phyloP scores from a whole-genome alignment of 2,329 filamentous ascomycete genomes.

The Pyrenochaeta sp. region DNA sequence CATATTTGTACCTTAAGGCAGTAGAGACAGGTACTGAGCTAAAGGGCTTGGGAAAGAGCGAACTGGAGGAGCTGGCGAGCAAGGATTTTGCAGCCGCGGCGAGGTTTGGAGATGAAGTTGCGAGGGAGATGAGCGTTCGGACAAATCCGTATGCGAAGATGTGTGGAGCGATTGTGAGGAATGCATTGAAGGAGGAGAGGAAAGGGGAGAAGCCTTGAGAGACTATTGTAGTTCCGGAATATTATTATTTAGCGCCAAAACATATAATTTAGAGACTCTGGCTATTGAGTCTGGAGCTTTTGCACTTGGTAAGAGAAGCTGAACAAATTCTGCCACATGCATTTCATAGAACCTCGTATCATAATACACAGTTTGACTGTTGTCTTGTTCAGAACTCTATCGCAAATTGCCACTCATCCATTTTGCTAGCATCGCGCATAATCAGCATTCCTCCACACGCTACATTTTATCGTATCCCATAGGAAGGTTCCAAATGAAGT shows the following conservation, averaged over 20 bases:
- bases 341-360: too few species aligned
- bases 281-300: too few species aligned
- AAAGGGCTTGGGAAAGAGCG: conserved; percentile 42
- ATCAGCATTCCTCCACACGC: too few species aligned
- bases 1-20: conserved; percentile 50
- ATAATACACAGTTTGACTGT: too few species aligned
- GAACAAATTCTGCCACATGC: too few species aligned
- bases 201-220: conserved; percentile 6
- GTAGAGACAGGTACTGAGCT: conserved; percentile 47
- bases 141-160: conserved; percentile 70
- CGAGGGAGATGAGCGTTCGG: conserved; percentile 64
- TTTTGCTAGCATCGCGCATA: too few species aligned
- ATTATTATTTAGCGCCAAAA: too few species aligned
- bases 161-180: conserved; percentile 67
- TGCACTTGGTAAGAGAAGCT: too few species aligned
- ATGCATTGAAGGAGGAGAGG: conserved; percentile 64
- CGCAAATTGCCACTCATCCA: too few species aligned
- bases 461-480: conserved; percentile 33
- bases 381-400: too few species aligned
- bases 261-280: too few species aligned
- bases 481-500: conserved; percentile 51
- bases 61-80: conserved; percentile 64
- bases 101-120: conserved; percentile 63
- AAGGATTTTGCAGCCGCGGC: conserved; percentile 63
- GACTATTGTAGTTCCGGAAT: too few species aligned